A percentile compares a stretch with the other conserved stretches of the same genome.
These are phyloP conservation scores for Simplicillium sp. DNA, from an alignment of 2,329 filamentous ascomycete species.

Conservation along the genomic window DNA sequence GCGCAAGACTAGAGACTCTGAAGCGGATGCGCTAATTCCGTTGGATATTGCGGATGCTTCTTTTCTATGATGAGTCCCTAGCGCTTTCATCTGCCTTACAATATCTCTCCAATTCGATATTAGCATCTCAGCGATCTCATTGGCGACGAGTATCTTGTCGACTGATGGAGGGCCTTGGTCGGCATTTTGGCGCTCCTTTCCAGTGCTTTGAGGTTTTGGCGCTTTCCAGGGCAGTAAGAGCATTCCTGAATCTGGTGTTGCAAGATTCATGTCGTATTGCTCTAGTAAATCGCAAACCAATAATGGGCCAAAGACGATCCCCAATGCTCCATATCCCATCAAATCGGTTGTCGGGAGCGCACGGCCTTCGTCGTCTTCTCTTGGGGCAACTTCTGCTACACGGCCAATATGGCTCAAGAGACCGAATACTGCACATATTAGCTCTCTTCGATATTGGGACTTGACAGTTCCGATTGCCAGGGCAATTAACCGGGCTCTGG, in stretches of 20 bases:
- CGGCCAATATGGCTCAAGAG: constrained; percentile 52
- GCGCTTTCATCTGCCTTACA: constrained; percentile 46
- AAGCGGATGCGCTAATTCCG: constrained; percentile 22
- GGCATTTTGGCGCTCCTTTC: constrained; percentile 1
- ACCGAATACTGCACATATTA: constrained; percentile 60
- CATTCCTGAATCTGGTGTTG: constrained; percentile 29
- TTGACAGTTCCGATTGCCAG: constrained; percentile 50
- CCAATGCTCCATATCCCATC: constrained; percentile 55
- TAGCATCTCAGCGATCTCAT: constrained; percentile 54
- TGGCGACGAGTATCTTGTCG: constrained; percentile 49
- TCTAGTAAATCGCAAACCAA: constrained; percentile 49
- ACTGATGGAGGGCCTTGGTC: constrained; percentile 17
- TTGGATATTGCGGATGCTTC: constrained; percentile 10
- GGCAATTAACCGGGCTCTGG: constrained; percentile 56
- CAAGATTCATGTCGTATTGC: constrained; percentile 37
- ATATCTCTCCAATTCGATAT: constrained; percentile 57
- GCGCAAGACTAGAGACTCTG: constrained; percentile 28
- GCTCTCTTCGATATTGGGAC: constrained; percentile 49
- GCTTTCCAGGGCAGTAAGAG: constrained; percentile 4
- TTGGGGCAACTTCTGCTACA: constrained; percentile 41
- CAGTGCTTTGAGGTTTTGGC: constrained; percentile 1
- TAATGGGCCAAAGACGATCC: constrained; percentile 56
- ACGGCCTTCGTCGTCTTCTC: constrained; percentile 40
- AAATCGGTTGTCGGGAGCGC: constrained; percentile 46
- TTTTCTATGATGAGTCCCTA: constrained; percentile 22